Conservation (phyloP, 306 rosid species). For the Casuarina cunninghamiana region DNA sequence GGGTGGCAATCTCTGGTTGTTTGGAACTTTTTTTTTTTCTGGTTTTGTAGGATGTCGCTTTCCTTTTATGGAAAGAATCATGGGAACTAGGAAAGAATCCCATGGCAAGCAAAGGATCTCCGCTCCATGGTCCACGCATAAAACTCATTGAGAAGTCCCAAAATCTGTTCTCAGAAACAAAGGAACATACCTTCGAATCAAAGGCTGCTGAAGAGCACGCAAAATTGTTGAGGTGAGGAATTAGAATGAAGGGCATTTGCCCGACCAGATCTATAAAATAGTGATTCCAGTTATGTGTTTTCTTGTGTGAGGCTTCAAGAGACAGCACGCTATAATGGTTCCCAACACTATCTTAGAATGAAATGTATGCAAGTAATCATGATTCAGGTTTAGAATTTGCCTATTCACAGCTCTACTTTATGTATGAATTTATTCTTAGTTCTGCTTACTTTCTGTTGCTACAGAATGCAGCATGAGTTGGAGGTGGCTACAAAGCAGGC, state of each 20-base stretch:
- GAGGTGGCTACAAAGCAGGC: conserved; percentile 95
- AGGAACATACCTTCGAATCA: conserved; percentile 83
- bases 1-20: background rate
- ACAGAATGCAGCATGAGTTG: conserved; percentile 87
- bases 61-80: conserved; percentile 95
- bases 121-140: conserved; percentile 93
- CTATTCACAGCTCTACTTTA: conserved; percentile 15
- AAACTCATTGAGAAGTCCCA: conserved; percentile 82
- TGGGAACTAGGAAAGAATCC: conserved; percentile 89
- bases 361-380: conserved; percentile 9
- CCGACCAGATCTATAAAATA: conserved; percentile 6
- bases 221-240: conserved; percentile 71
- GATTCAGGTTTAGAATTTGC: conserved; percentile 8
- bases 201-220: conserved; percentile 99
- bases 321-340: conserved; percentile 12
- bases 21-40: background rate
- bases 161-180: conserved; percentile 76
- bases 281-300: conserved; percentile 12
- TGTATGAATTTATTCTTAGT: conserved; percentile 15
- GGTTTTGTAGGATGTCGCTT: conserved; percentile 78
- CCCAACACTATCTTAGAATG: conserved; percentile 4
- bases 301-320: conserved; percentile 20
- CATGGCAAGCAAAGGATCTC: conserved; percentile 95
- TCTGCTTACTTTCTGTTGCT: conserved; percentile 14
- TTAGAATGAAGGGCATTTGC: conserved; percentile 16